phyloP scores from a whole-genome alignment of 768 basidiomycete genomes.

The Amanita molliuscula region DNA sequence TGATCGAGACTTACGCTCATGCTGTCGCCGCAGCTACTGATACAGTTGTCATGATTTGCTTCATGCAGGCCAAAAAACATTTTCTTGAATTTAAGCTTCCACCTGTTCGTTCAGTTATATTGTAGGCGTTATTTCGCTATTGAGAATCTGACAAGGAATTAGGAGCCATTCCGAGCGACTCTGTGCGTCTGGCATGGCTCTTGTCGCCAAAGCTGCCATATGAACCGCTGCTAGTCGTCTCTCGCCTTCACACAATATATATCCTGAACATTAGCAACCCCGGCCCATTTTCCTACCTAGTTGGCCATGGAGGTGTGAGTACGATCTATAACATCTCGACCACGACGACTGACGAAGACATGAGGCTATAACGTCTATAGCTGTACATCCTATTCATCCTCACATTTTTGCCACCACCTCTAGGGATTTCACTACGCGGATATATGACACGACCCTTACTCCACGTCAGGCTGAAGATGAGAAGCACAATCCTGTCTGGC shows the following conservation, averaged over 20 bases:
- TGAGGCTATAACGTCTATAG: constrained; percentile 58
- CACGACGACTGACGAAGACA: constrained; percentile 1
- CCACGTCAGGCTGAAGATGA: constrained; percentile 13
- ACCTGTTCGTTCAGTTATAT: constrained; percentile 14
- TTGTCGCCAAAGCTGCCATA: constrained; percentile 30
- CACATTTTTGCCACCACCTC: constrained; percentile 65
- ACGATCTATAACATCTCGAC: neutral
- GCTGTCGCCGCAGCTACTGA: constrained; percentile 38
- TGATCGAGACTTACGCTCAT: constrained; percentile 39
- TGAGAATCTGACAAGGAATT: constrained; percentile 6
- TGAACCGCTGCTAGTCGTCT: constrained; percentile 53
- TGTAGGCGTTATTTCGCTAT: neutral
- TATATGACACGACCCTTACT: constrained; percentile 49
- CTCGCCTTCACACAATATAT: constrained; percentile 43
- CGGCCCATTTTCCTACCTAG: constrained; percentile 34
- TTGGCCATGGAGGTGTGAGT: constrained; percentile 68
- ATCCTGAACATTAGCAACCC: constrained; percentile 37
- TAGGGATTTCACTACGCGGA: constrained; percentile 55
- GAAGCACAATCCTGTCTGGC: constrained; percentile 51
- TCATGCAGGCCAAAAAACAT: constrained; percentile 17
- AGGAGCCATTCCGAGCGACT: constrained; percentile 19
- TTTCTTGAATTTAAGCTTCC: constrained; percentile 29
- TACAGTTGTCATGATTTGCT: constrained; percentile 26
- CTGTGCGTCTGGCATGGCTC: constrained; percentile 47
- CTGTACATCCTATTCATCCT: constrained; percentile 48